Conservation (phyloP, 2,329 filamentous ascomycete species). For the Phymatotrichopsis omnivora region DNA sequence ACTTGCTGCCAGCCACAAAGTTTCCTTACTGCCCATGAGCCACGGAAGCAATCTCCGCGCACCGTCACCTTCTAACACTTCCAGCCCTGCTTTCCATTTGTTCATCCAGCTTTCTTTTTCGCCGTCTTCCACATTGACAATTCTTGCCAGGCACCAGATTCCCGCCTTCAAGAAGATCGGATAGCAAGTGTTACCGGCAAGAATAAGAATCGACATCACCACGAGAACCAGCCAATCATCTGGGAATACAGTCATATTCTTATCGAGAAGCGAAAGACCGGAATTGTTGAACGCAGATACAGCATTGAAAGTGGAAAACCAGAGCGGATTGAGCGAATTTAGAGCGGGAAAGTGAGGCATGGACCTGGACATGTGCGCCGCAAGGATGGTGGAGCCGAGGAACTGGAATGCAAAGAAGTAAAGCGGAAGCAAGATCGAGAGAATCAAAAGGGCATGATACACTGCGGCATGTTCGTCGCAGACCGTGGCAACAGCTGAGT, state of each 20-base stretch:
- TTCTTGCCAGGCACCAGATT: constrained; percentile 43
- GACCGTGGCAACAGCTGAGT: too few relatives aligned
- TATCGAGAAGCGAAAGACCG: constrained; percentile 58
- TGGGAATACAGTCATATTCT: constrained; percentile 54
- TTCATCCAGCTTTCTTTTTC: background rate
- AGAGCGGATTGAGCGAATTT: constrained; percentile 57
- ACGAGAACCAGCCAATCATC: constrained; percentile 38
- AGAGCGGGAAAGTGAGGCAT: constrained; percentile 40
- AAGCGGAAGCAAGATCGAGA: constrained; percentile 49
- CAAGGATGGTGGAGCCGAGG: constrained; percentile 49
- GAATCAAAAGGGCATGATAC: constrained; percentile 46
- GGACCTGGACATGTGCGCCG: constrained; percentile 50
- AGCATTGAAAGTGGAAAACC: constrained; percentile 58
- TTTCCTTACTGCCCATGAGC: constrained; percentile 44
- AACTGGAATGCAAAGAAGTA: constrained; percentile 53
- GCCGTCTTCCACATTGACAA: constrained; percentile 33
- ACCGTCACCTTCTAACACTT: constrained; percentile 10
- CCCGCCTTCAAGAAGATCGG: constrained; percentile 45
- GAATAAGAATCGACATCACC: constrained; percentile 27
- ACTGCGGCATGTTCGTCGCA: too few relatives aligned
- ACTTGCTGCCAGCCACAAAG: constrained; percentile 43
- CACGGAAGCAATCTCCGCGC: constrained; percentile 39
- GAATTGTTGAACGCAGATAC: constrained; percentile 61
- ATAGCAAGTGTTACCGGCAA: constrained; percentile 35
- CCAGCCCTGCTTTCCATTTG: background rate